These are phyloP conservation scores for Datura wrightii DNA, from an alignment of 257 asterid species.

Conservation along the genomic window DNA sequence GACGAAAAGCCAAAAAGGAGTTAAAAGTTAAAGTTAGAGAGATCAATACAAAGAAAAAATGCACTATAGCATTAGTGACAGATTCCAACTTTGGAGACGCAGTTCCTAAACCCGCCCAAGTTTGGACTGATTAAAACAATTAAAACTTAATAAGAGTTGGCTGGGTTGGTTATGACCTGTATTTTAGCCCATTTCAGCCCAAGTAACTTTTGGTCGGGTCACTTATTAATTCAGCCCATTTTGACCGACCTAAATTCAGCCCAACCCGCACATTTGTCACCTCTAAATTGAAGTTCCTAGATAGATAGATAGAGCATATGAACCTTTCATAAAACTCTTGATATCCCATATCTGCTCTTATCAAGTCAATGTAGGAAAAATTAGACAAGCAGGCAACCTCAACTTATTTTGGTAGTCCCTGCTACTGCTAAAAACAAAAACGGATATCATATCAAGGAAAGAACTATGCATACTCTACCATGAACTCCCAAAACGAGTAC, in stretches of 20 bases:
- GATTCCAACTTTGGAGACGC: neutral
- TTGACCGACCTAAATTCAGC: too few species aligned
- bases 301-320: neutral
- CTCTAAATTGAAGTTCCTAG: neutral
- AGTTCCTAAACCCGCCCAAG: neutral
- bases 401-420: neutral
- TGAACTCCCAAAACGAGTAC: constrained; percentile 1
- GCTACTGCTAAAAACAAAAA: constrained; percentile 21
- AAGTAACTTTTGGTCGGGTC: too few species aligned
- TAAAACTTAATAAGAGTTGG: too few species aligned
- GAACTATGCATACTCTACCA: constrained; percentile 14
- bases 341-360: neutral
- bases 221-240: too few species aligned
- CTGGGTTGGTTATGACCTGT: too few species aligned
- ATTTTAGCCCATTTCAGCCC: too few species aligned
- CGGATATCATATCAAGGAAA: neutral
- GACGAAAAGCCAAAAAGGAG: neutral
- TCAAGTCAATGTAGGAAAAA: constrained; percentile 12
- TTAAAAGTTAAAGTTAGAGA: neutral
- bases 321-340: neutral
- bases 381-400: constrained; percentile 9
- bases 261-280: too few species aligned
- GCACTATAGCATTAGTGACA: neutral
- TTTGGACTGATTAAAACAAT: too few species aligned
- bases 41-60: neutral